A percentile compares a stretch with the other conserved stretches of the same genome.
phyloP scores from a whole-genome alignment of 2,329 filamentous ascomycete species.

The Penicillium sp. region DNA sequence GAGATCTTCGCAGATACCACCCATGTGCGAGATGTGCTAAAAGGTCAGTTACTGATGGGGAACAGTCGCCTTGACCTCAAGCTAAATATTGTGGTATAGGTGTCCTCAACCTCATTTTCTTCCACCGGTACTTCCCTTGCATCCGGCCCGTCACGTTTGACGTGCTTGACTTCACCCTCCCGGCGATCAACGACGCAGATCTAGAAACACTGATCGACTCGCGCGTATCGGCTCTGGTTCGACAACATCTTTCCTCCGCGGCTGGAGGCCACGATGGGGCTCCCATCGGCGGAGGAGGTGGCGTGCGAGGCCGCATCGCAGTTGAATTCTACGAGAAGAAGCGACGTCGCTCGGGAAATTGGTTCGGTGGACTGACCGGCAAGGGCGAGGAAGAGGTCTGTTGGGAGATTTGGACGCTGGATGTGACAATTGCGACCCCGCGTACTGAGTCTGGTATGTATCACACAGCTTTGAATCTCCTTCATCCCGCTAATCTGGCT shows the following conservation, averaged over 20 bases:
- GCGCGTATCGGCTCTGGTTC: conserved; percentile 74
- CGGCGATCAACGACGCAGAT: conserved; percentile 85
- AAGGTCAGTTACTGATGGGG: conserved; percentile 60
- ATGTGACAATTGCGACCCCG: conserved; percentile 89
- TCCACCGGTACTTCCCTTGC: conserved; percentile 94
- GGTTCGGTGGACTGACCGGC: conserved; percentile 56
- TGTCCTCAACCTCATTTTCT: conserved; percentile 96
- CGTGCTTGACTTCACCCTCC: conserved; percentile 85
- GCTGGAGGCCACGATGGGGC: conserved; percentile 50
- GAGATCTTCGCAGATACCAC: conserved; percentile 90
- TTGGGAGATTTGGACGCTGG: conserved; percentile 95
- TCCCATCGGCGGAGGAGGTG: conserved; percentile 43
- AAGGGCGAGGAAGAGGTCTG: conserved; percentile 89
- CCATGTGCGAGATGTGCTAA: conserved; percentile 88
- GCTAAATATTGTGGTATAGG: conserved; percentile 51
- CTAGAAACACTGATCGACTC: conserved; percentile 93
- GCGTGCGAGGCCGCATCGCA: conserved; percentile 74
- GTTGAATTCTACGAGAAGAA: conserved; percentile 96
- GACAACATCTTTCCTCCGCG: conserved; percentile 68
- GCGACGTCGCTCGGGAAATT: conserved; percentile 73
- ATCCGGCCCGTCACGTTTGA: conserved; percentile 81
- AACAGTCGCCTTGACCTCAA: too few species aligned
- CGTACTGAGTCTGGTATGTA: conserved; percentile 79
- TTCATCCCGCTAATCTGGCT: conserved; percentile 2
- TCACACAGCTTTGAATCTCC: neutral